Evolutionary conservation across 2,329 filamentous ascomycete species (phyloP).

Genomic region (Didymella pinodella): DNA sequence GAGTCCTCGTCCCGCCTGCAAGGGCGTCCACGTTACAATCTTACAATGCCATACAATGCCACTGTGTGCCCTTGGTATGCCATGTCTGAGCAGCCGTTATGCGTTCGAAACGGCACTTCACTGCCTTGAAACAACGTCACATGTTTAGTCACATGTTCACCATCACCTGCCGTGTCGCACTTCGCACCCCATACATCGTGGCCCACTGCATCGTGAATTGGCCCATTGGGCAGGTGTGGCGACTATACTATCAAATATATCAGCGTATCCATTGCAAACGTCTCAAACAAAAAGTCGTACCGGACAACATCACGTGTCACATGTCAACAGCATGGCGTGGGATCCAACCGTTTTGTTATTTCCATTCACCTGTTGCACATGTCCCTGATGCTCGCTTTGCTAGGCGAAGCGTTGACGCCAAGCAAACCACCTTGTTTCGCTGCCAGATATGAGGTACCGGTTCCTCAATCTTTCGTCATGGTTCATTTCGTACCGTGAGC

Average conservation of each 20-base stretch:
- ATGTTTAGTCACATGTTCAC: background rate
- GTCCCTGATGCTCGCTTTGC: background rate
- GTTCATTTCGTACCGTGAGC: background rate
- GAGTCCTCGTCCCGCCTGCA: constrained; percentile 15
- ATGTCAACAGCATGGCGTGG: background rate
- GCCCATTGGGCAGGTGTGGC: constrained; percentile 10
- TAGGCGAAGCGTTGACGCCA: background rate
- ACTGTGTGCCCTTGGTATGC: constrained; percentile 7
- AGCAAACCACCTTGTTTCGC: constrained; percentile 1
- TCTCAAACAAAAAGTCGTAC: too few relatives aligned
- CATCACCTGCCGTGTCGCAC: background rate
- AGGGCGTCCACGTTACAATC: background rate
- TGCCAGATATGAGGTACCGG: constrained; percentile 5
- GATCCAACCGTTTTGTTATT: constrained; percentile 8
- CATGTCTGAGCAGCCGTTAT: background rate
- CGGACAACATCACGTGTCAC: background rate
- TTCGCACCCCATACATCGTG: constrained; percentile 4
- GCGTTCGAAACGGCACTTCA: background rate
- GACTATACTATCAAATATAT: background rate
- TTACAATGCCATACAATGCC: background rate
- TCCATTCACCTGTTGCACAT: constrained; percentile 10
- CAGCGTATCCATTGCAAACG: background rate
- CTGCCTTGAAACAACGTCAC: background rate
- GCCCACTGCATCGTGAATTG: constrained; percentile 1
- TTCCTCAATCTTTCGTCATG: constrained; percentile 6